phyloP scores from a whole-genome alignment of 441 rosid genomes.

The Omphalea diandra region DNA sequence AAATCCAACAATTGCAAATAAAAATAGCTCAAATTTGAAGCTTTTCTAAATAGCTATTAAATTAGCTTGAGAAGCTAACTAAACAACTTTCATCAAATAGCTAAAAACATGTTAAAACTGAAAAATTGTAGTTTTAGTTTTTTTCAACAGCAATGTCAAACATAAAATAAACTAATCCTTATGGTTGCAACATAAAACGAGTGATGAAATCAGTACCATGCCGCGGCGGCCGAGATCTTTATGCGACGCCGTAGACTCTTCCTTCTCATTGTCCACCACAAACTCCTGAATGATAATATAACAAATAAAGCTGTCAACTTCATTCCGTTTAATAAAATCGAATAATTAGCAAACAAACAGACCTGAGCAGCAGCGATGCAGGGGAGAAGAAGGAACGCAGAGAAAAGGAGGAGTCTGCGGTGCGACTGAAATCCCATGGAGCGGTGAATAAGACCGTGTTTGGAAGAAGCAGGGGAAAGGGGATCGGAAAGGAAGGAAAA shows the following conservation, averaged over 20 bases:
- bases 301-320: too few species aligned
- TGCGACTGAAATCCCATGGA: conserved; percentile 52
- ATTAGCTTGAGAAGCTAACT: too few species aligned
- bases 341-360: neutral
- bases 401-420: conserved; percentile 31
- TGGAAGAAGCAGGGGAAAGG: conserved; percentile 17
- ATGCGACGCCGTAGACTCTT: conserved; percentile 41
- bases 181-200: too few species aligned
- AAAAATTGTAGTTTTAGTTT: too few species aligned
- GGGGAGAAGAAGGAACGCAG: conserved; percentile 28
- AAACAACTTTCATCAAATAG: neutral
- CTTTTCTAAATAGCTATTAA: too few species aligned
- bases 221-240: conserved; percentile 93
- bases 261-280: conserved; percentile 40
- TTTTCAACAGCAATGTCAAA: too few species aligned
- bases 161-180: conserved; percentile 17
- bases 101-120: too few species aligned
- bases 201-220: too few species aligned
- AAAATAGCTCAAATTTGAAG: too few species aligned
- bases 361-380: conserved; percentile 54
- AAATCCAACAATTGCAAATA: neutral
- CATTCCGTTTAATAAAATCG: neutral
- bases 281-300: conserved; percentile 62
- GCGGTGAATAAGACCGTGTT: neutral
- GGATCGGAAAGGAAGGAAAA: too few species aligned